Evolutionary conservation across 805 yeast genomes (phyloP).

Genomic region (Saccharomycopsis fermentans): DNA sequence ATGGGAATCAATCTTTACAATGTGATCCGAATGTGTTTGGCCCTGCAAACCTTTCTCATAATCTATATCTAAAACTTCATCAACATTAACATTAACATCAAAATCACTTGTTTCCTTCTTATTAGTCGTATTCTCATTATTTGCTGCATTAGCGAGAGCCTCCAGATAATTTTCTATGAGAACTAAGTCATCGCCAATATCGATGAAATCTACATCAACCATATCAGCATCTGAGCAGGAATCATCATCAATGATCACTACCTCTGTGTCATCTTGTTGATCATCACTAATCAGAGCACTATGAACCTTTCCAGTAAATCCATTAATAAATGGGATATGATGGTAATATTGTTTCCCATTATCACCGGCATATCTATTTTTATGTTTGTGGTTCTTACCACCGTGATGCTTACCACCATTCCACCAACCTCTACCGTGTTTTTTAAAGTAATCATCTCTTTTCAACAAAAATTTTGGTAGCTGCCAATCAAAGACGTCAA

Average conservation of each 20-base stretch:
- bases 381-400: not conserved
- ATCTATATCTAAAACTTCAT: not conserved
- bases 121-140: not conserved
- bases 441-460: slow-evolving; percentile 1
- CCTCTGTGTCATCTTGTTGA: not conserved
- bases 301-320: not conserved
- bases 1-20: slow-evolving; percentile 2
- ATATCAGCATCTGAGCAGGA: not conserved
- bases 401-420: not conserved
- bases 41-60: not conserved
- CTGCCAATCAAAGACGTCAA: slow-evolving; percentile 75
- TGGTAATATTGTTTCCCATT: not conserved
- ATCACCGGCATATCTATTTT: not conserved
- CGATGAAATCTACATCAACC: not conserved
- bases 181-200: not conserved
- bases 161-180: not conserved
- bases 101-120: not conserved
- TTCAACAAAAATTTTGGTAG: slow-evolving; percentile 28
- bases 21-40: not conserved
- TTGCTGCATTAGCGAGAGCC: not conserved
- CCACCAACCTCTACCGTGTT: slow-evolving; percentile 1
- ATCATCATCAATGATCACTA: not conserved
- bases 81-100: not conserved
- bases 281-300: not conserved
- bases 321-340: not conserved